Percentiles rank a stretch among this genome's conserved stretches.
These are phyloP conservation scores for Candida hispaniensis DNA, from an alignment of 805 yeast genomes.

Conservation along the genomic window DNA sequence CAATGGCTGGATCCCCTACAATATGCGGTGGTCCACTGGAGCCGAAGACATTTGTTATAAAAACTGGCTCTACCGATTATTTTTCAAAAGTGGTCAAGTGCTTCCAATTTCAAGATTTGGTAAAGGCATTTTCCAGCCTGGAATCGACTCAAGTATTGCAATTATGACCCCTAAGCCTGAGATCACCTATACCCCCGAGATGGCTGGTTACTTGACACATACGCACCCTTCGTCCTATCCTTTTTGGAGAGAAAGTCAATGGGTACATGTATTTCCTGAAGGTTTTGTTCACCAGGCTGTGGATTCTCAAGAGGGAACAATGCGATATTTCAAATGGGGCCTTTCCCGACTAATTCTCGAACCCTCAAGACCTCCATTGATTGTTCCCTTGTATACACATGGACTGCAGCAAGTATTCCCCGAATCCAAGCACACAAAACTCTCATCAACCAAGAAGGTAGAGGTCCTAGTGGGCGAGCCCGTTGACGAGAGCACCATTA, in stretches of 20 bases:
- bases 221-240: slow-evolving; percentile 13
- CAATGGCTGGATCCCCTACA: slow-evolving; percentile 48
- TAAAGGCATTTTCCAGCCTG: slow-evolving; percentile 68
- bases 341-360: slow-evolving; percentile 75
- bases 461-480: slow-evolving; percentile 67
- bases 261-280: slow-evolving; percentile 95
- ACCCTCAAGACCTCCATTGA: slow-evolving; percentile 69
- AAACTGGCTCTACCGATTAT: slow-evolving; percentile 28
- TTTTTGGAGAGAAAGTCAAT: slow-evolving; percentile 25
- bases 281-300: slow-evolving; percentile 78
- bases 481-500: slow-evolving; percentile 49
- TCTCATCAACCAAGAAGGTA: slow-evolving; percentile 58
- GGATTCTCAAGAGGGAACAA: slow-evolving; percentile 62
- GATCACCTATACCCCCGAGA: slow-evolving; percentile 10
- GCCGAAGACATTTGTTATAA: slow-evolving; percentile 82
- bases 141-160: slow-evolving; percentile 76
- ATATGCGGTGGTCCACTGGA: slow-evolving; percentile 87
- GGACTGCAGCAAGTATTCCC: slow-evolving; percentile 87
- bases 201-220: slow-evolving; percentile 3
- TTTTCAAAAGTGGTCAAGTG: slow-evolving; percentile 84
- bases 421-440: slow-evolving; percentile 43
- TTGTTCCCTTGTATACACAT: slow-evolving; percentile 73
- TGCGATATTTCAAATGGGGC: slow-evolving; percentile 96
- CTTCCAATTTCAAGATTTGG: slow-evolving; percentile 82
- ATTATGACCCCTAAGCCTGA: slow-evolving; percentile 38